A percentile compares a stretch with the other conserved stretches of the same genome.
Conservation (phyloP, 1,284 basidiomycete species). For the Boletus calvinii region DNA sequence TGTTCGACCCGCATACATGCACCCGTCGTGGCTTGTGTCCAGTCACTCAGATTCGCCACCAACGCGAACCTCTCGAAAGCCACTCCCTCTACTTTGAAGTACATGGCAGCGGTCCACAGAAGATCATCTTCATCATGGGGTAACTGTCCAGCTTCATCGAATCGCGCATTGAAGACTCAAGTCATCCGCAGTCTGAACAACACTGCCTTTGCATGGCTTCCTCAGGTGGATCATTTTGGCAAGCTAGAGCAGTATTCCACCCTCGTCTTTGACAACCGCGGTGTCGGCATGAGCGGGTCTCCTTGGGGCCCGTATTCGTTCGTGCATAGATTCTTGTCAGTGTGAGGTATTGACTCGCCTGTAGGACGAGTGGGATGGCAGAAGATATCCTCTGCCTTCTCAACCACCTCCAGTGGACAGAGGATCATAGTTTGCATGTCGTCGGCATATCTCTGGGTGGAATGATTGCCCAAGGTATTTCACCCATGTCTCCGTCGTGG, state of each 20-base stretch:
- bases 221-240: conserved; percentile 60
- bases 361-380: conserved; percentile 74
- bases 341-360: not conserved
- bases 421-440: conserved; percentile 60
- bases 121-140: conserved; percentile 75
- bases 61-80: conserved; percentile 52
- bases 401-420: conserved; percentile 73
- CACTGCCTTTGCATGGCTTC: conserved; percentile 61
- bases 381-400: conserved; percentile 70
- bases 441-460: conserved; percentile 84
- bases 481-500: not conserved
- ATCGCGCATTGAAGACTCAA: not conserved
- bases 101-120: conserved; percentile 64
- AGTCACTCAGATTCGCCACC: conserved; percentile 54
- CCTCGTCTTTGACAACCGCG: conserved; percentile 86
- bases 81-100: conserved; percentile 78
- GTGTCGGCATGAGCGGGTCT: conserved; percentile 75
- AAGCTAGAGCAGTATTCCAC: conserved; percentile 51
- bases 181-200: conserved; percentile 49
- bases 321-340: conserved; percentile 4
- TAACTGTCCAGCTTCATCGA: conserved; percentile 13
- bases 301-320: conserved; percentile 71
- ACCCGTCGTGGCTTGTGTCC: conserved; percentile 70
- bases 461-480: conserved; percentile 77
- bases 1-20: conserved; percentile 49